These are phyloP conservation scores for Pyrenochaeta sp. DNA, from an alignment of 2,329 filamentous ascomycete genomes.

Conservation along the genomic window DNA sequence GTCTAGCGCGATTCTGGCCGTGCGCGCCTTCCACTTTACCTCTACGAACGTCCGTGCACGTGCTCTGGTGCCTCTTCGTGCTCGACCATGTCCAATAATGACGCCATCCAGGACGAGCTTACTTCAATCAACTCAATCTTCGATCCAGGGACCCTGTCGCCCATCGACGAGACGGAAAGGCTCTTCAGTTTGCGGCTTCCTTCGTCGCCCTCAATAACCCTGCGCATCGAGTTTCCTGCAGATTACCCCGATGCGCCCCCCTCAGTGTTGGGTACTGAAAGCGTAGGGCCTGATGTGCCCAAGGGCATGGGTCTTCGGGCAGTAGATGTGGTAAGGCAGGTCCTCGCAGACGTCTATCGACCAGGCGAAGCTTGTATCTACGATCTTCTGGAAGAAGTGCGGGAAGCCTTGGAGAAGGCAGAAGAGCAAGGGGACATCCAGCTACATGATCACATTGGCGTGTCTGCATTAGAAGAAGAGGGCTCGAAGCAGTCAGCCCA, in stretches of 20 bases:
- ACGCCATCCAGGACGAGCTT: conserved; percentile 72
- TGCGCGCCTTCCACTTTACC: conserved; percentile 17
- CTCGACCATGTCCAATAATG: conserved; percentile 37
- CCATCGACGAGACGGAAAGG: conserved; percentile 33
- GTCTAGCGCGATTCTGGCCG: no score
- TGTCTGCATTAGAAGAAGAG: conserved; percentile 10
- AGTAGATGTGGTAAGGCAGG: conserved; percentile 71
- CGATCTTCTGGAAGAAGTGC: conserved; percentile 78
- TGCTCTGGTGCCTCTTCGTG: no score
- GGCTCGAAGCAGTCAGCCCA: conserved; percentile 1
- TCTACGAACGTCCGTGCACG: no score
- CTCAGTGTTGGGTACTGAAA: conserved; percentile 77
- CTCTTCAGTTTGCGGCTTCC: conserved; percentile 68
- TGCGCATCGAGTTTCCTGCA: conserved; percentile 71
- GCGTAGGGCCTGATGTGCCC: conserved; percentile 70
- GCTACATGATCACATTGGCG: conserved; percentile 28
- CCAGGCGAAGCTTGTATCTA: conserved; percentile 85
- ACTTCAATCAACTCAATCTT: conserved; percentile 88
- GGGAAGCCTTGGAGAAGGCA: conserved; percentile 59
- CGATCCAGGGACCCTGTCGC: conserved; percentile 67
- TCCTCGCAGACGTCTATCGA: conserved; percentile 72
- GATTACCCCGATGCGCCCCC: conserved; percentile 80
- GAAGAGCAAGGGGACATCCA: conserved; percentile 38
- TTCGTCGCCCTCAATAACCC: conserved; percentile 61
- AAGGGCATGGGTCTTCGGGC: conserved; percentile 76